phyloP scores from a whole-genome alignment of 805 yeast species.

The Teunomyces tritomae region DNA sequence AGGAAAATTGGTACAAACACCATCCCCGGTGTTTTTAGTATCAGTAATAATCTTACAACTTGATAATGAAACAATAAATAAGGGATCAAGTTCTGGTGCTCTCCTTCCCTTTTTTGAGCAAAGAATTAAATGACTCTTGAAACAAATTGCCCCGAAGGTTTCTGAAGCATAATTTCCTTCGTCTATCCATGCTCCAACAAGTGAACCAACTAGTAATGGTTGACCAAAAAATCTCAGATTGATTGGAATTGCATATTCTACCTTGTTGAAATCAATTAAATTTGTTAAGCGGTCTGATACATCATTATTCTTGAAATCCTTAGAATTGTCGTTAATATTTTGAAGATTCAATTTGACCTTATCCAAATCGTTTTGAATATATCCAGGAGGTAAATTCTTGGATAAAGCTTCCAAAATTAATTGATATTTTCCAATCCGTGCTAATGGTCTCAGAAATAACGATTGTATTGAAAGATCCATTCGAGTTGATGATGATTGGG shows the following conservation, averaged over 20 bases:
- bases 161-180: slow-evolving; percentile 9
- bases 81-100: slow-evolving; percentile 27
- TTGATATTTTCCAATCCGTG: slow-evolving; percentile 49
- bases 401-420: slow-evolving; percentile 46
- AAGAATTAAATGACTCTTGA: slow-evolving; percentile 50
- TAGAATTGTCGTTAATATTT: slow-evolving; percentile 23
- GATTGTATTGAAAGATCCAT: slow-evolving; percentile 55
- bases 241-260: slow-evolving; percentile 10
- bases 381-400: slow-evolving; percentile 21
- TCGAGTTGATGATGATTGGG: slow-evolving; percentile 32
- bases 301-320: slow-evolving; percentile 19
- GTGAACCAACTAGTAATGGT: slow-evolving; percentile 43
- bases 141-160: slow-evolving; percentile 39
- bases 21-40: slow-evolving; percentile 23
- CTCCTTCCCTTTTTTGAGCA: slow-evolving; percentile 20
- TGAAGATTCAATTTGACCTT: slow-evolving; percentile 19
- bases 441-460: slow-evolving; percentile 52
- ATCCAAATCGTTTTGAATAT: slow-evolving; percentile 12
- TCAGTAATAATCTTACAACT: slow-evolving; percentile 23
- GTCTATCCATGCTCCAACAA: slow-evolving; percentile 39
- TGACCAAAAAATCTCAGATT: slow-evolving; percentile 49
- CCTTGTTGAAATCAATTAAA: slow-evolving; percentile 10
- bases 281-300: slow-evolving; percentile 16
- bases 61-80: slow-evolving; percentile 49
- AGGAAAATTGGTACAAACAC: slow-evolving; percentile 29